Evolutionary conservation across 202 grass and related monocot species (phyloP), one percentile per base, ranked within the genome.

Genomic region (Panicum virgatum): DNA sequence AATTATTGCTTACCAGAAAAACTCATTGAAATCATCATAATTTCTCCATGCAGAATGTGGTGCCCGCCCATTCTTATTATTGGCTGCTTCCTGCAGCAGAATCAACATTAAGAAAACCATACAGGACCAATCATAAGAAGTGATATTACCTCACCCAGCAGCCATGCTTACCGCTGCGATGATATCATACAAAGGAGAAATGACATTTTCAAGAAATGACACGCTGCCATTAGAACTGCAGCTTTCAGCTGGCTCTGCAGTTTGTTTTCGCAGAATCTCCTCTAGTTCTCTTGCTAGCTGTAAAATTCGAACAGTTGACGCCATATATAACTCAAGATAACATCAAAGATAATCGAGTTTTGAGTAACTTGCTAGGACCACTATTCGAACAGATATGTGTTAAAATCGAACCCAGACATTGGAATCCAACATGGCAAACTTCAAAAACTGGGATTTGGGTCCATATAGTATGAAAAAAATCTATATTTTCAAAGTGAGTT

Each of bases 11-110:
- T 85, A 97, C 94, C 94, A 97, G 67, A 97, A 97, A 58, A 94
- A 94, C 79, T 97, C 94, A 63, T 97, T 97, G 70, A 97, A 97
- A 81, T 97, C 94, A 82, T 97, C 94, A 81, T 97, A 97, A 80
- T 97, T 97, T 90, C 94, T 92, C 94, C 94, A 97, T 68, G 86
- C 94, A 81, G 94, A 97, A 92, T 97, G 94, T 46, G 92, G 75
- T 82, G 94, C 92, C 6, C 66, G 88, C 15, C 94, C 94, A 39
- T 94, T 87, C 56, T 86, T 73, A 87, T 87, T 97, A 76, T 92
- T 94, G 32, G 76, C 69, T 77, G 94, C 88, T 90, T 97, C 94
- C 94, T 97, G 92, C 71, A 92, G 78, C 23, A 88, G 8, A 92
- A 72, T 46, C 59, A 78, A 60, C 13, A 23, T 78, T 84, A 51